A percentile compares a stretch with the other conserved stretches of the same genome.
Conservation (phyloP, 225 moss, liverwort and hornwort genomes). For the Marchantia paleacea region DNA sequence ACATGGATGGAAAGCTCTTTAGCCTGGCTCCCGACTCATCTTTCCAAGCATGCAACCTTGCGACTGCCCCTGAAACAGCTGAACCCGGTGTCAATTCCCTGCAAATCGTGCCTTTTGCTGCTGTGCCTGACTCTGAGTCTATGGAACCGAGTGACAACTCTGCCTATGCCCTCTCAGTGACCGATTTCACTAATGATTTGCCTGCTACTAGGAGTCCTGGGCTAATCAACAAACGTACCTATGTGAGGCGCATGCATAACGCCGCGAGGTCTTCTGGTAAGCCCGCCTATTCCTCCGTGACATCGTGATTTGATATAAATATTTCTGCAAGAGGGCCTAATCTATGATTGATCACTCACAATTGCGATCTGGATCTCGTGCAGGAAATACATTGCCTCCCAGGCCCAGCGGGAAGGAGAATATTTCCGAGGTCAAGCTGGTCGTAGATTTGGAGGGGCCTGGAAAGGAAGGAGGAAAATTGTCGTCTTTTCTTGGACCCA, state of each 20-base stretch:
- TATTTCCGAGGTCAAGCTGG: background rate
- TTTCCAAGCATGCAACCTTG: background rate
- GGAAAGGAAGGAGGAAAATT: background rate
- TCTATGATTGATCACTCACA: background rate
- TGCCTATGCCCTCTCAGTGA: slow-evolving; percentile 11
- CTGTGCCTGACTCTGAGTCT: background rate
- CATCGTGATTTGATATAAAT: background rate
- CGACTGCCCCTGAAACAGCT: background rate
- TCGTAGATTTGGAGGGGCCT: background rate
- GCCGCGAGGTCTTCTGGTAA: slow-evolving; percentile 3
- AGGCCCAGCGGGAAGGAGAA: slow-evolving; percentile 10
- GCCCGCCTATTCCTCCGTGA: background rate
- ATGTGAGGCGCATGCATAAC: slow-evolving; percentile 6
- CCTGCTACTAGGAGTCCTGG: background rate
- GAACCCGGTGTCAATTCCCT: background rate
- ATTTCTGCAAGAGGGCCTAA: background rate
- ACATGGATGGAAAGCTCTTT: slow-evolving; percentile 42
- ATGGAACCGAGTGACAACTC: background rate
- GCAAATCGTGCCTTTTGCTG: background rate
- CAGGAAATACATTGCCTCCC: background rate
- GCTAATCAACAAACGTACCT: slow-evolving; percentile 29
- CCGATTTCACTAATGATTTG: slow-evolving; percentile 14
- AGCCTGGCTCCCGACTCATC: background rate
- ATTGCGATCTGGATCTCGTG: background rate
- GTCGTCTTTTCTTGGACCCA: slow-evolving; percentile 24